Conservation (phyloP, 352 stramenopile species). For the Pythium sp. region DNA sequence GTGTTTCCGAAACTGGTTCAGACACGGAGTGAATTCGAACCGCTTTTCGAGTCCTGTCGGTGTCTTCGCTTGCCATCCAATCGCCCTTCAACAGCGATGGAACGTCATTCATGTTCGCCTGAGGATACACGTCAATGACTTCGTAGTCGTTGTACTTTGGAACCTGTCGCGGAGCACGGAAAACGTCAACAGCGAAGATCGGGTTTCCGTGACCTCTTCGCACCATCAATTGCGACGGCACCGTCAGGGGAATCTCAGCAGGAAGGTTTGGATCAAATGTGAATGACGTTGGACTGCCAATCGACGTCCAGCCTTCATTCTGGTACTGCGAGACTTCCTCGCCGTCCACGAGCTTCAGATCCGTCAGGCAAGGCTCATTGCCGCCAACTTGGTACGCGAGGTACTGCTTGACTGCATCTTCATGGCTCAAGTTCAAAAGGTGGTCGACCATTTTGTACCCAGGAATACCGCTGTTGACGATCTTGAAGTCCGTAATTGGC, state of each 20-base stretch:
- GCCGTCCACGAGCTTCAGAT: conserved; percentile 61
- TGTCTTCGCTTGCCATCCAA: conserved; percentile 76
- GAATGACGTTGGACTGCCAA: conserved; percentile 53
- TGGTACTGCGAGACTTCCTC: conserved; percentile 40
- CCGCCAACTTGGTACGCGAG: conserved; percentile 80
- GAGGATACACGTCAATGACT: conserved; percentile 67
- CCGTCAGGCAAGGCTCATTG: conserved; percentile 77
- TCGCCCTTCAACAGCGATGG: conserved; percentile 44
- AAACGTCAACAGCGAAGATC: conserved; percentile 86
- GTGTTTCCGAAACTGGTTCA: conserved; percentile 39
- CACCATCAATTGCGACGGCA: conserved; percentile 59
- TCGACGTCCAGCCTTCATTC: conserved; percentile 63
- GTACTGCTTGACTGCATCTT: conserved; percentile 75
- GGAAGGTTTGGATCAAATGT: conserved; percentile 18
- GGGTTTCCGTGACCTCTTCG: conserved; percentile 81
- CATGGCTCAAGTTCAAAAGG: conserved; percentile 63
- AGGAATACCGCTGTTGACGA: conserved; percentile 79
- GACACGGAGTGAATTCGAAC: conserved; percentile 67
- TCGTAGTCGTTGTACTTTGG: conserved; percentile 89
- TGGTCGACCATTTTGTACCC: conserved; percentile 84
- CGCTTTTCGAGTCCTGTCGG: conserved; percentile 58
- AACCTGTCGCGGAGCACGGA: conserved; percentile 76
- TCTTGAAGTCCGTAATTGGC: conserved; percentile 85
- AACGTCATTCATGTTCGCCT: conserved; percentile 10
- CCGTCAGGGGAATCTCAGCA: not conserved